Conservation (phyloP, 768 basidiomycete species). For the Amanita inopinata region DNA sequence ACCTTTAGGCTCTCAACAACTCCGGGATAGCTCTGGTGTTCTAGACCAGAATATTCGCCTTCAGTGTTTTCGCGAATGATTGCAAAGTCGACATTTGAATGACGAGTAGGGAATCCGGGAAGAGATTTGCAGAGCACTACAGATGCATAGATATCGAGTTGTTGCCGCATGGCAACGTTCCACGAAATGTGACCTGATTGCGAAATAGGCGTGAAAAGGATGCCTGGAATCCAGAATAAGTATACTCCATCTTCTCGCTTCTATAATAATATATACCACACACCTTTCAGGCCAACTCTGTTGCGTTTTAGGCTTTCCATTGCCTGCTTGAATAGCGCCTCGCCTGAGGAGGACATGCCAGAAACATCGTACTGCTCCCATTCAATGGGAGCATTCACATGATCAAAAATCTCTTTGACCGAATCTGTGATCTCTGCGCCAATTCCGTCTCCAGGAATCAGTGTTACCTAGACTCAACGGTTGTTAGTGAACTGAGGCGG, state of each 20-base stretch:
- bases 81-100: slow-evolving; percentile 94
- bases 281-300: slow-evolving; percentile 96
- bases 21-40: slow-evolving; percentile 96
- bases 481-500: neutral
- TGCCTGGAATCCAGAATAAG: slow-evolving; percentile 45
- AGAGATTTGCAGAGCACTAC: slow-evolving; percentile 98
- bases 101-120: slow-evolving; percentile 91
- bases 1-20: slow-evolving; percentile 98
- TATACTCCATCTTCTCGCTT: too few relatives aligned
- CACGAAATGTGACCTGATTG: slow-evolving; percentile 96
- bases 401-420: slow-evolving; percentile 97
- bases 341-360: slow-evolving; percentile 89
- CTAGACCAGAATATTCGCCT: slow-evolving; percentile 98
- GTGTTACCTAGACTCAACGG: slow-evolving; percentile 66
- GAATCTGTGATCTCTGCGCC: slow-evolving; percentile 96
- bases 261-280: too few relatives aligned
- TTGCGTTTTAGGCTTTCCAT: slow-evolving; percentile 98
- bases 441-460: slow-evolving; percentile 97
- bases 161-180: slow-evolving; percentile 99
- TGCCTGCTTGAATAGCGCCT: slow-evolving; percentile 92
- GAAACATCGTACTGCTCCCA: slow-evolving; percentile 99
- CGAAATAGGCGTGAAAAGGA: slow-evolving; percentile 97
- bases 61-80: slow-evolving; percentile 99
- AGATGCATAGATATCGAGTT: slow-evolving; percentile 98
- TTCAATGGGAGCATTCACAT: slow-evolving; percentile 96